A percentile compares a stretch with the other conserved stretches of the same genome.
Conservation (phyloP, 345 rosid genomes). For the Melaleuca quinquenervia region DNA sequence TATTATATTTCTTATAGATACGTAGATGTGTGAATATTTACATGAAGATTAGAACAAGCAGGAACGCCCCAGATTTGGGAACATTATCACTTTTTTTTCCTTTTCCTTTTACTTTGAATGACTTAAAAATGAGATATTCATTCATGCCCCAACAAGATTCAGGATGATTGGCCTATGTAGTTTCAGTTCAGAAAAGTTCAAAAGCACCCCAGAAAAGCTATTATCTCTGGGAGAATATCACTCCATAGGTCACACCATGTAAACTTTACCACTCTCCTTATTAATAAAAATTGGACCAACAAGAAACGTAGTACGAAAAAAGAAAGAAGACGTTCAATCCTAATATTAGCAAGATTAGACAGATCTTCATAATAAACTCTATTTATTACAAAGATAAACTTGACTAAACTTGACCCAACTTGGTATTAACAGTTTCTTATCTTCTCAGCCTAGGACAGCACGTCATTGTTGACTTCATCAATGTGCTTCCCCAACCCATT, state of each 20-base stretch:
- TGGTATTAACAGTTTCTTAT: background rate
- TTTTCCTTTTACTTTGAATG: background rate
- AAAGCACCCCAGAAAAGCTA: background rate
- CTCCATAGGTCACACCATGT: background rate
- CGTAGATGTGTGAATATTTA: background rate
- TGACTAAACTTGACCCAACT: background rate
- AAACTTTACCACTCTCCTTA: background rate
- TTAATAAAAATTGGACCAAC: background rate
- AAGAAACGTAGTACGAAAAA: background rate
- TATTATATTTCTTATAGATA: background rate
- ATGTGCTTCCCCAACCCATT: background rate
- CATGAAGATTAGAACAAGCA: background rate
- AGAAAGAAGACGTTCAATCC: background rate
- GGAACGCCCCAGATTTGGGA: background rate
- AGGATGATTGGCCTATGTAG: background rate
- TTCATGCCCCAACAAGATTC: background rate
- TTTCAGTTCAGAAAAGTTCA: background rate
- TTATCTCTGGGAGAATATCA: background rate
- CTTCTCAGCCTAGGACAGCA: background rate
- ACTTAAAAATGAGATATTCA: background rate
- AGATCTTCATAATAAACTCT: background rate
- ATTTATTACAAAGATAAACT: background rate
- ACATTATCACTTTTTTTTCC: background rate
- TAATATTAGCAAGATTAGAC: background rate
- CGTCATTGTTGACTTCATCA: background rate